These are phyloP conservation scores for Pseudogymnoascus sp. DNA, from an alignment of 2,329 filamentous ascomycete species.

Conservation along the genomic window DNA sequence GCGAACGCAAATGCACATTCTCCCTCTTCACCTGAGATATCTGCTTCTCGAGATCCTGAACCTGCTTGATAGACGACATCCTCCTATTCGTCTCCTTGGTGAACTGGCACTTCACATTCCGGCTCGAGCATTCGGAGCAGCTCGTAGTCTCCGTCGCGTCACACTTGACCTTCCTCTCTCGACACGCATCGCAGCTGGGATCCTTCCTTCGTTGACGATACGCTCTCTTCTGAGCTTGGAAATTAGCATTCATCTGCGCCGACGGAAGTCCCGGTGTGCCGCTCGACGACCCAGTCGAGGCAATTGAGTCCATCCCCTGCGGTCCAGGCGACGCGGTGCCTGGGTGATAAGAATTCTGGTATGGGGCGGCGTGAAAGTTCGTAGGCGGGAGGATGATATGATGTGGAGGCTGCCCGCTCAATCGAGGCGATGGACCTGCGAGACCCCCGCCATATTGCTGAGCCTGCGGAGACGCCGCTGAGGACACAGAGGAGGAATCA, in stretches of 20 bases:
- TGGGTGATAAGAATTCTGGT: slow-evolving; percentile 23
- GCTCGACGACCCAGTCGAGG: slow-evolving; percentile 48
- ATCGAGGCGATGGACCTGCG: slow-evolving; percentile 44
- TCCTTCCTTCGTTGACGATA: slow-evolving; percentile 94
- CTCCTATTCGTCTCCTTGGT: slow-evolving; percentile 97
- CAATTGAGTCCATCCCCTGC: slow-evolving; percentile 50
- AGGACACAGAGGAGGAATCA: slow-evolving; percentile 56
- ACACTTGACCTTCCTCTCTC: slow-evolving; percentile 79
- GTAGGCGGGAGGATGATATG: slow-evolving; percentile 43
- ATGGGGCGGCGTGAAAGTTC: slow-evolving; percentile 32
- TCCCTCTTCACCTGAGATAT: slow-evolving; percentile 72
- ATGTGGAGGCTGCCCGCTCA: slow-evolving; percentile 41
- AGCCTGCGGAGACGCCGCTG: slow-evolving; percentile 49
- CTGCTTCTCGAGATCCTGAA: slow-evolving; percentile 93
- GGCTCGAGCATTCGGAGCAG: slow-evolving; percentile 93
- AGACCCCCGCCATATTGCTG: slow-evolving; percentile 44
- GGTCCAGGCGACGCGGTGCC: slow-evolving; percentile 23
- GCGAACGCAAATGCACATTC: slow-evolving; percentile 62
- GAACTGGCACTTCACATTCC: slow-evolving; percentile 96
- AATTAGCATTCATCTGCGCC: slow-evolving; percentile 35
- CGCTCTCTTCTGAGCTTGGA: slow-evolving; percentile 78
- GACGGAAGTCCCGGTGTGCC: slow-evolving; percentile 42
- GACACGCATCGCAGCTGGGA: slow-evolving; percentile 91
- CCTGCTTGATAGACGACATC: slow-evolving; percentile 99
- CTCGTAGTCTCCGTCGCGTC: slow-evolving; percentile 94